Conservation (phyloP, 1,139 yeast genomes). For the Kurtzmaniella quercitrusa region DNA sequence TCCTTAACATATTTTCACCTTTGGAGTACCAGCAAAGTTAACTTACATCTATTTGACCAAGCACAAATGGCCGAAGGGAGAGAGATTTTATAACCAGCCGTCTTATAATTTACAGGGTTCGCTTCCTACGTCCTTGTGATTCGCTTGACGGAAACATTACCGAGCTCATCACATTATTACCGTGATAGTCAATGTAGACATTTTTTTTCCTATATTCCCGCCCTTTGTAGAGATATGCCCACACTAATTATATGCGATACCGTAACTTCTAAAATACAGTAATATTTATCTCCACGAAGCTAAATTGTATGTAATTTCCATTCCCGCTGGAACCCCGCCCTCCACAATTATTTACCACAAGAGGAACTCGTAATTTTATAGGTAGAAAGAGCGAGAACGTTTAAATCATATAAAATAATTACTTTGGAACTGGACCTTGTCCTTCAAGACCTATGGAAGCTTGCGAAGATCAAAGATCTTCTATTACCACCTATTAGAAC, state of each 20-base stretch:
- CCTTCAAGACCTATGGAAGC: too few species aligned
- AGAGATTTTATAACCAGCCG: conserved; percentile 13
- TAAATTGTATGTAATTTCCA: not conserved
- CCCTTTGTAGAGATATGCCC: not conserved
- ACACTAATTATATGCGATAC: not conserved
- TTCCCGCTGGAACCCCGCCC: not conserved
- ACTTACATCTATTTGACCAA: conserved; percentile 36
- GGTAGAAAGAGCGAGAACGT: too few species aligned
- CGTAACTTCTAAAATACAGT: not conserved
- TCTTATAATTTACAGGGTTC: conserved; percentile 7
- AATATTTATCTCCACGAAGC: not conserved
- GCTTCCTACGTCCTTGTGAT: conserved; percentile 18
- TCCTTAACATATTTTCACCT: conserved; percentile 35
- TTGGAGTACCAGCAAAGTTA: conserved; percentile 51
- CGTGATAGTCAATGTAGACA: not conserved
- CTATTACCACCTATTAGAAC: too few species aligned
- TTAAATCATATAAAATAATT: too few species aligned
- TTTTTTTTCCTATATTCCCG: not conserved
- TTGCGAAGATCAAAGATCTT: not conserved
- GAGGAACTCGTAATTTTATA: too few species aligned
- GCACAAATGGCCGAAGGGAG: conserved; percentile 56
- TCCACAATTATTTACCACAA: too few species aligned
- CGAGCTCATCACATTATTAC: not conserved
- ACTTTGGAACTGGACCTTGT: too few species aligned
- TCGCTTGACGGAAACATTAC: conserved; percentile 45